Base-by-base conservation (phyloP, 2,329 filamentous ascomycete species). In the Fusarium sp. region DNA sequence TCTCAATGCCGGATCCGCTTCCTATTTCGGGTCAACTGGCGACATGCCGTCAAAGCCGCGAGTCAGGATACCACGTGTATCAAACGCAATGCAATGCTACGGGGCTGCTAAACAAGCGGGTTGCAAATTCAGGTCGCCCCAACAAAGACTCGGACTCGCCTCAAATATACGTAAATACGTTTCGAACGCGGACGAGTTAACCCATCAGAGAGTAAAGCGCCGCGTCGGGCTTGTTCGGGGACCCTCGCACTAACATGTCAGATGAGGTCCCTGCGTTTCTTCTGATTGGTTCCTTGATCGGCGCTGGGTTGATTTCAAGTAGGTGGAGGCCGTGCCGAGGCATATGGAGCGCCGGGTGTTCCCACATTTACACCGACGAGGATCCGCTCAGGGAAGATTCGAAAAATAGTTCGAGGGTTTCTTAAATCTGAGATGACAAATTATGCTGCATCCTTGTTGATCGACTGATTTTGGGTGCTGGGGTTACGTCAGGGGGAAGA, bases 111-210 rank as follows among this genome's bases (percentile, higher is more conserved):
- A 54, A 54, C 47, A 54, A 54, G 47, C 47, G 47, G 47, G 47
- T 54, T 54, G 47, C 47, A 54, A 54, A 54, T 54, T 54, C 47
- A 54, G 47, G 47, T 54, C 47, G 31, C 47, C 47, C 47, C 47
- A 54, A 54, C 47, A 52, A 27, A 27, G 47, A 47, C 9, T 8
- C 10, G 22, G 27, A 29, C 27, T 50, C 45, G 45, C 42, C 42
- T 29, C 24, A 54, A 57, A n/a, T 34, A 31, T 31, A 34, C 31
- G 31, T 34, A 34, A 34, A 34, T 34, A 22, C 31, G 29, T 57
- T 57, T 57, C 16, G 8, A 57, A 7, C 24, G 29, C 54, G 54
- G 54, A 37, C 5, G 13, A 37, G 8, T 37, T 37, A 16, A 35
- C 54, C 6, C 14, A 57, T 57, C 20, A 14, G 52, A 34, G 52